Evolutionary conservation across 1,284 basidiomycete species (phyloP), one percentile per base, ranked within the genome.

Genomic region (Porogramme epimiltina): DNA sequence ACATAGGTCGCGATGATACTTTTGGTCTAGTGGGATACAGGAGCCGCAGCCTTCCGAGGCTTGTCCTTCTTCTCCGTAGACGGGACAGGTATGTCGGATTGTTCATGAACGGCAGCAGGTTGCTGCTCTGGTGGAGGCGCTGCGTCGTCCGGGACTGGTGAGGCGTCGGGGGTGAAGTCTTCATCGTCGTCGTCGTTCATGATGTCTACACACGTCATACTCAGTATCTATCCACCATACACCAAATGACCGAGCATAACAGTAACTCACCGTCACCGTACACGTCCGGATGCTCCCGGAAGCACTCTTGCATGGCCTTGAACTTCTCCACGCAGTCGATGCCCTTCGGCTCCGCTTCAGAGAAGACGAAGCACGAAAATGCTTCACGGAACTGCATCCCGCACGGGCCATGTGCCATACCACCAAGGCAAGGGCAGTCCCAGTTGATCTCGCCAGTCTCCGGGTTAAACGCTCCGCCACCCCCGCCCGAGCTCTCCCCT

Each of bases 291-390:
- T 99, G 93, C 62, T 85, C 86, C 63, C 94, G 84, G 81, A 99
- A 99, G 79, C 96, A 99, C 59, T 91, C 88, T 73, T 99, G 96
- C 96, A 99, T 99, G 18, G 76, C 84, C 75, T 95, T 91, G 81
- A 99, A 99, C 76, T 92, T 94, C 62, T 98, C 97, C 19, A 99
- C 91, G 63, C 96, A 99, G 64, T 99, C 91, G 52, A 98, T 91
- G 9, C 96, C 96, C 76, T 99, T 99, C 2, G 96, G 96, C 65
- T 99, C 97, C 50, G 86, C 82, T 68, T 98, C 94, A 9, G 92
- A 95, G 71, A 85, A 91, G 4, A 99, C 86, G 64, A 99, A 99
- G 75, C 96, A 99, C 37, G 93, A 93, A 76, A 99, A 99, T 0
- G 97, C 96, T 56, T 89, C 90, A 62, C 92, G 89, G 79, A 99